A percentile compares a stretch with the other conserved stretches of the same genome.
Evolutionary conservation across 2,329 filamentous ascomycete genomes (phyloP).

Genomic region (Leptoxyphium fumago): DNA sequence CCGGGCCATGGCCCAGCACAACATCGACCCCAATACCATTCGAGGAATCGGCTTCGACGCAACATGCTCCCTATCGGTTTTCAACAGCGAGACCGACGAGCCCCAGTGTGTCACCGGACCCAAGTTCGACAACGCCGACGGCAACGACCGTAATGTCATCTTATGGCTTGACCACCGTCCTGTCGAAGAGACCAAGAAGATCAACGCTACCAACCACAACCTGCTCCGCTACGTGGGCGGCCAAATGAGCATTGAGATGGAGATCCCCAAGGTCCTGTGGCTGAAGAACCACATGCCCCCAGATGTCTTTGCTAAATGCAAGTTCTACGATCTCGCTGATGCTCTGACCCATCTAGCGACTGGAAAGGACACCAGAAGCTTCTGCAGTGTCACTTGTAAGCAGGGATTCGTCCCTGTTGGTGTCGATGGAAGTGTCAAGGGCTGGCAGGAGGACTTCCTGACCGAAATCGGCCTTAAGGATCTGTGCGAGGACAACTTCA

Average conservation of each 20-base stretch:
- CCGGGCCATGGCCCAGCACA: constrained; percentile 65
- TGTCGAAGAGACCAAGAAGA: constrained; percentile 76
- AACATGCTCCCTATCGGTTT: constrained; percentile 92
- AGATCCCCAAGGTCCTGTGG: constrained; percentile 96
- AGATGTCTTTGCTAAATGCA: constrained; percentile 80
- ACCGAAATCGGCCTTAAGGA: constrained; percentile 74
- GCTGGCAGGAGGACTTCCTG: constrained; percentile 95
- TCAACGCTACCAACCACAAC: constrained; percentile 86
- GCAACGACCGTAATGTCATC: constrained; percentile 84
- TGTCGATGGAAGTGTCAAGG: constrained; percentile 91
- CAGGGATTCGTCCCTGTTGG: constrained; percentile 95
- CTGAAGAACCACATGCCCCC: constrained; percentile 96
- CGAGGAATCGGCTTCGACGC: constrained; percentile 94
- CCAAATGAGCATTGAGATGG: constrained; percentile 99
- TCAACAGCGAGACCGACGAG: constrained; percentile 76
- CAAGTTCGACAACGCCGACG: constrained; percentile 59
- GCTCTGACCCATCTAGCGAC: constrained; percentile 90
- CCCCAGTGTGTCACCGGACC: constrained; percentile 83
- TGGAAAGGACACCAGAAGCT: constrained; percentile 79
- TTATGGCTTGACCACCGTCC: constrained; percentile 95
- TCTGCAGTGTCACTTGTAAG: constrained; percentile 93
- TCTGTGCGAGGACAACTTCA: constrained; percentile 72
- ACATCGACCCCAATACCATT: constrained; percentile 59
- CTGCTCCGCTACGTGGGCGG: constrained; percentile 91
- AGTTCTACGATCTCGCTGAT: constrained; percentile 91